Evolutionary conservation across 805 yeast species (phyloP), one percentile per base, ranked within the genome.

Genomic region (Myxozyma neglecta): DNA sequence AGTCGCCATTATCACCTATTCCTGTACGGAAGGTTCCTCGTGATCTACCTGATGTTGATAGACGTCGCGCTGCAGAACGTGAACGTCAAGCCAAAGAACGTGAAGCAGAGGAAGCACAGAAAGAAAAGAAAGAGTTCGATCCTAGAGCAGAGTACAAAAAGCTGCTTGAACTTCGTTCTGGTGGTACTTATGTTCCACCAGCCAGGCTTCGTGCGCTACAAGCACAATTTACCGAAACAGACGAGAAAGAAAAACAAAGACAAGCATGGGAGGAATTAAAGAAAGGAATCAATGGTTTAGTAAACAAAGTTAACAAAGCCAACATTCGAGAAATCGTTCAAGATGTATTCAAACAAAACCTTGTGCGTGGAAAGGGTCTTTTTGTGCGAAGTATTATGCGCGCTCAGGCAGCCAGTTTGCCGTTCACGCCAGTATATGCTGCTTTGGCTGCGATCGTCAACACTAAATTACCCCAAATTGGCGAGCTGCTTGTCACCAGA

Each of bases 391-490:
- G 81, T 45, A 54, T 89, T 1, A 82, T 88, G 80, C 79, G 79
- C 51, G 79, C 82, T 0, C 88, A 84, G 68, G 69, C 77, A 13
- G 71, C 70, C 7, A 77, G 84, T 13, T 47, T 72, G 16, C 66
- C 76, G 0, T 75, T 72, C 61, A 79, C 88, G 0, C 73, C 83
- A 0, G 79, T 81, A 0, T 85, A 81, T 67, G 84, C 91, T 0
- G 75, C 88, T 0, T 68, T 90, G 40, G 79, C 82, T 0, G 79
- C 86, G 1, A 79, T 86, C 0, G 55, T 90, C 10, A 87, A 88
- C 72, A 80, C 88, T 5, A 83, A 86, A 66, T 71, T 89, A 3
- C 94, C 96, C 0, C 81, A 81, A 40, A 74, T 89, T 16, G 96
- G 96, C 1, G 81, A 81, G 59, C 71, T 86, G 4, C 64, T 88